These are phyloP conservation scores for Dispira simplex DNA, from an alignment of 192 early-diverging fungal species.

Conservation along the genomic window DNA sequence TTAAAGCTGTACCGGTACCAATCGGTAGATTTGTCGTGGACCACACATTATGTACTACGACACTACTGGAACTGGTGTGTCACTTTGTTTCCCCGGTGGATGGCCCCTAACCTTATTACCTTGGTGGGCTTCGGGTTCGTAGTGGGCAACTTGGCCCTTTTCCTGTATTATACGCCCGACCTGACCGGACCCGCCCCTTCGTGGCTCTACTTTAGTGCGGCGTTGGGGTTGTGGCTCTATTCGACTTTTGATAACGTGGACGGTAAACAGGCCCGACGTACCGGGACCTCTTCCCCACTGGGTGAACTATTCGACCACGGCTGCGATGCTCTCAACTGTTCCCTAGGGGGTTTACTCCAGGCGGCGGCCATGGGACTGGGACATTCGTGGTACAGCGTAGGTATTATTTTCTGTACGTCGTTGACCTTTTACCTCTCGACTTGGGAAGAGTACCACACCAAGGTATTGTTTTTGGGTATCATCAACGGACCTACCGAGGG, in stretches of 20 bases:
- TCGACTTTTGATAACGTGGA: conserved; percentile 85
- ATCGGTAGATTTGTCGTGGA: conserved; percentile 66
- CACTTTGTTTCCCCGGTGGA: conserved; percentile 77
- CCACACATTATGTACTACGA: conserved; percentile 63
- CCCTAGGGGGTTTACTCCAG: conserved; percentile 55
- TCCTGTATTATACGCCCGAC: conserved; percentile 50
- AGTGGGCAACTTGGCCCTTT: conserved; percentile 52
- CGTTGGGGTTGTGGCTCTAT: conserved; percentile 70
- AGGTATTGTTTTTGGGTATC: conserved; percentile 65
- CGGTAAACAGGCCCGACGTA: conserved; percentile 70
- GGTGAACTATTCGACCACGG: conserved; percentile 80
- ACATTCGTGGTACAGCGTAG: conserved; percentile 41
- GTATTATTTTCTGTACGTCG: conserved; percentile 46
- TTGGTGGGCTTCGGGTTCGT: conserved; percentile 64
- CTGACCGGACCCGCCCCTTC: conserved; percentile 46
- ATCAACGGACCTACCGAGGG: conserved; percentile 81
- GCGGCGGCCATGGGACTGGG: conserved; percentile 60
- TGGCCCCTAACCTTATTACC: conserved; percentile 83
- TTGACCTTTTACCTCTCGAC: conserved; percentile 73
- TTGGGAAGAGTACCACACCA: conserved; percentile 85
- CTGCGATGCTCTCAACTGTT: conserved; percentile 75
- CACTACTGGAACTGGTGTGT: conserved; percentile 89
- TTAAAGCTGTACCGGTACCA: conserved; percentile 66
- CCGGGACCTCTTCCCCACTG: conserved; percentile 57
- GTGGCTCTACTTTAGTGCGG: conserved; percentile 63